Conservation (phyloP, 2,329 filamentous ascomycete genomes). For the Sphaerostilbella broomeana region DNA sequence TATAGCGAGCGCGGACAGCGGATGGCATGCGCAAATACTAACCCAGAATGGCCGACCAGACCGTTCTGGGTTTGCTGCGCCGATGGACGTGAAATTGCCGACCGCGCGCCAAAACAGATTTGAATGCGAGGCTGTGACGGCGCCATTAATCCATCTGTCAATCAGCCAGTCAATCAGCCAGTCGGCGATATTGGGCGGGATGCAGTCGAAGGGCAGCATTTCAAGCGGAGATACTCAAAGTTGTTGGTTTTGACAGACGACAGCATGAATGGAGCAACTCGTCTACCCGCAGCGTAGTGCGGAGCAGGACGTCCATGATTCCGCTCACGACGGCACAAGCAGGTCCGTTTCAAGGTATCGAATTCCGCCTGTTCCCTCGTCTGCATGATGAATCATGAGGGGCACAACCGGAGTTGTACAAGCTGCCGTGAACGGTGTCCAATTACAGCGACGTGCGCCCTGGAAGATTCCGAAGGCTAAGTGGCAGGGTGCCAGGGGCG, state of each 20-base stretch:
- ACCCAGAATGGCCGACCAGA: not conserved
- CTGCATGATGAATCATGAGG: slow-evolving; percentile 5
- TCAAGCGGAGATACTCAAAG: no score
- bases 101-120: no score
- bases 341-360: not conserved
- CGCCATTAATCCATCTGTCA: no score
- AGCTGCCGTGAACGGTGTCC: slow-evolving; percentile 9
- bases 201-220: no score
- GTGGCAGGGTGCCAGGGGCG: slow-evolving; percentile 2
- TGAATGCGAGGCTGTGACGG: no score
- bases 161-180: no score
- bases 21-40: not conserved
- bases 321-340: not conserved
- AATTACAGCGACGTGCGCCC: slow-evolving; percentile 9
- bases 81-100: no score
- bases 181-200: no score
- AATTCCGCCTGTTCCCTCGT: not conserved
- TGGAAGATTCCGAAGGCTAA: slow-evolving; percentile 11
- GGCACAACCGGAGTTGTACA: slow-evolving; percentile 7
- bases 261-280: not conserved
- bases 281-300: not conserved
- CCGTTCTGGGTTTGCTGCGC: not conserved
- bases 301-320: not conserved
- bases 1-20: no score
- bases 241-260: no score